phyloP scores from a whole-genome alignment of 768 basidiomycete genomes.

The Hydnum rufescens region DNA sequence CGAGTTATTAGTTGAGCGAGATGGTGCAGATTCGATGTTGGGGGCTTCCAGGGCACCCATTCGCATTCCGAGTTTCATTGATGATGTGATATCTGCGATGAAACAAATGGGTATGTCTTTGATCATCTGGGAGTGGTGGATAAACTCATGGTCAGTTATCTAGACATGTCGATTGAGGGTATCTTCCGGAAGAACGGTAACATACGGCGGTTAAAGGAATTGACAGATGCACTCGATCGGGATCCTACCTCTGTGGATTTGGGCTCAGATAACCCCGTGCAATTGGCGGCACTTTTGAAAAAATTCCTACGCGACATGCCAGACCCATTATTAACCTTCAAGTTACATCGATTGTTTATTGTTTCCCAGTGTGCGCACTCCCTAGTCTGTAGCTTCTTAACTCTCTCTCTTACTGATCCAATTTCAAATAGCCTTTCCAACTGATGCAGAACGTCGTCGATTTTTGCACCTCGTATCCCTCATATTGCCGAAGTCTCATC shows the following conservation, averaged over 20 bases:
- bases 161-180: constrained; percentile 98
- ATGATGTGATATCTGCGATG: constrained; percentile 97
- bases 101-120: constrained; percentile 77
- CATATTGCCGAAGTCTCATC: constrained; percentile 77
- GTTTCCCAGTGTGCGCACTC: constrained; percentile 63
- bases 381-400: neutral
- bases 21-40: constrained; percentile 86
- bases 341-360: constrained; percentile 74
- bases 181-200: constrained; percentile 98
- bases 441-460: constrained; percentile 58
- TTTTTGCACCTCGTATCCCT: constrained; percentile 72
- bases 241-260: constrained; percentile 83
- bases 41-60: constrained; percentile 73
- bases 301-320: constrained; percentile 93
- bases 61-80: constrained; percentile 90
- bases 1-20: constrained; percentile 80
- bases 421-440: constrained; percentile 34
- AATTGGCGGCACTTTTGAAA: constrained; percentile 89
- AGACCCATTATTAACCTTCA: constrained; percentile 89
- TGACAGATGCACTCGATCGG: constrained; percentile 86
- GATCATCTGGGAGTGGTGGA: constrained; percentile 3
- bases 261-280: constrained; percentile 87
- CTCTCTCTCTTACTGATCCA: constrained; percentile 1
- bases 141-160: constrained; percentile 1
- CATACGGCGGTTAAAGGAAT: constrained; percentile 77